Conservation (phyloP, 148 eudicot species). For the Persicaria maculosa region DNA sequence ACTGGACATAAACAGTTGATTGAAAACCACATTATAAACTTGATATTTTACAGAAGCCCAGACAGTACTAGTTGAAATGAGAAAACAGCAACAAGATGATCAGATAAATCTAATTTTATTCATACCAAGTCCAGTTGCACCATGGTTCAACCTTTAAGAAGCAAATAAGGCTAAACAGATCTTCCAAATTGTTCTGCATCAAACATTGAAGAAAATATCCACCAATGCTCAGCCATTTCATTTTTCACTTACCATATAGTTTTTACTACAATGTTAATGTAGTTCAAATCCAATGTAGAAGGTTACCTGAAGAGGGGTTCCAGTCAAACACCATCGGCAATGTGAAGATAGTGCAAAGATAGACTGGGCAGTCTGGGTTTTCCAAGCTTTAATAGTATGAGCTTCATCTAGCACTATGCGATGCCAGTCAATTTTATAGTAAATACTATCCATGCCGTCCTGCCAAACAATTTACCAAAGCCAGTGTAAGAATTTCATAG, state of each 20-base stretch:
- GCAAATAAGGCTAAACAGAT: constrained; percentile 55
- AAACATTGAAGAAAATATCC: constrained; percentile 6
- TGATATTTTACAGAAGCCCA: background rate
- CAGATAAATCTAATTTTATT: background rate
- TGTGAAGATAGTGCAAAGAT: constrained; percentile 44
- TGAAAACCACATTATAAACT: background rate
- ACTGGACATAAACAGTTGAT: background rate
- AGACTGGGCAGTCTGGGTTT: constrained; percentile 47
- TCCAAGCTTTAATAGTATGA: constrained; percentile 55
- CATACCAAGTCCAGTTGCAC: constrained; percentile 74
- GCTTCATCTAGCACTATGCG: constrained; percentile 68
- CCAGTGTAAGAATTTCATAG: background rate
- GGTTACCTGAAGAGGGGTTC: constrained; percentile 62
- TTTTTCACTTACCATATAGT: background rate
- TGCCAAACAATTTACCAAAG: constrained; percentile 14
- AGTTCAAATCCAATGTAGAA: background rate
- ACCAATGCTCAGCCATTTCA: background rate
- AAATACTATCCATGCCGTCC: constrained; percentile 40
- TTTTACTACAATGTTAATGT: background rate
- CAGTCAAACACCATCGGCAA: constrained; percentile 68
- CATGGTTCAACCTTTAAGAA: constrained; percentile 74
- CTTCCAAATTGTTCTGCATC: constrained; percentile 67
- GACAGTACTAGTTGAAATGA: background rate
- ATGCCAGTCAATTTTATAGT: constrained; percentile 50
- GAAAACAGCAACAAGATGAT: background rate